These are phyloP conservation scores for Aegilops longissima DNA, from an alignment of 176 grass and related monocot species.

Conservation along the genomic window DNA sequence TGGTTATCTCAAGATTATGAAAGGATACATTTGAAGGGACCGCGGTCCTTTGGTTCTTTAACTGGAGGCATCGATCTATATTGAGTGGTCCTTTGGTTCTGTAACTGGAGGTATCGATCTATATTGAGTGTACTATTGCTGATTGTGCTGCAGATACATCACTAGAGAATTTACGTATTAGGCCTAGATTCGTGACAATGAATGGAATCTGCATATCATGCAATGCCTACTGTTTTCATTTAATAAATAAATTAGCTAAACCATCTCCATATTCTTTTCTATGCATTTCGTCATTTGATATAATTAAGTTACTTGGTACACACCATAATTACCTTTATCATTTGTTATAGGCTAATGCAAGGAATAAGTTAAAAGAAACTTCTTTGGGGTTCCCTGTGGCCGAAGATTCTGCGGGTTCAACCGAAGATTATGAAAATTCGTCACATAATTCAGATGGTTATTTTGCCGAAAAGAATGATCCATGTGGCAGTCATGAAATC, in stretches of 20 bases:
- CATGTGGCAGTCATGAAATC: constrained; percentile 54
- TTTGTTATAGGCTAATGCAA: constrained; percentile 67
- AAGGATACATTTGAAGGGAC: background rate
- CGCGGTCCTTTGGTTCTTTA: background rate
- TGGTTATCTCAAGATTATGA: constrained; percentile 13
- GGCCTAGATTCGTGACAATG: constrained; percentile 1
- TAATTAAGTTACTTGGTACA: background rate
- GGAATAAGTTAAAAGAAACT: constrained; percentile 67
- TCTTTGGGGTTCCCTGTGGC: constrained; percentile 48
- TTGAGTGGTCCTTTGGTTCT: background rate
- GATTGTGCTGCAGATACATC: background rate
- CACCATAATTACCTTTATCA: constrained; percentile 10
- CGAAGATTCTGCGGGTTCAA: constrained; percentile 71
- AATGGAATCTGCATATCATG: background rate
- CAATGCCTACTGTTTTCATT: background rate
- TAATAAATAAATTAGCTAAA: constrained; percentile 11
- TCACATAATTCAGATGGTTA: constrained; percentile 83
- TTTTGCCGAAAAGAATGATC: constrained; percentile 79
- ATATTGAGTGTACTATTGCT: constrained; percentile 13
- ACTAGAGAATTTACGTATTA: constrained; percentile 5
- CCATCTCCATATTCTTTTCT: background rate
- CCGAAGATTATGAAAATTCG: constrained; percentile 83
- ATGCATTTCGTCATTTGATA: background rate
- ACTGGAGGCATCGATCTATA: background rate
- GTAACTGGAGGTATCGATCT: background rate